Base-by-base conservation (phyloP, 2,329 filamentous ascomycete genomes). In the Drechmeria coniospora region DNA sequence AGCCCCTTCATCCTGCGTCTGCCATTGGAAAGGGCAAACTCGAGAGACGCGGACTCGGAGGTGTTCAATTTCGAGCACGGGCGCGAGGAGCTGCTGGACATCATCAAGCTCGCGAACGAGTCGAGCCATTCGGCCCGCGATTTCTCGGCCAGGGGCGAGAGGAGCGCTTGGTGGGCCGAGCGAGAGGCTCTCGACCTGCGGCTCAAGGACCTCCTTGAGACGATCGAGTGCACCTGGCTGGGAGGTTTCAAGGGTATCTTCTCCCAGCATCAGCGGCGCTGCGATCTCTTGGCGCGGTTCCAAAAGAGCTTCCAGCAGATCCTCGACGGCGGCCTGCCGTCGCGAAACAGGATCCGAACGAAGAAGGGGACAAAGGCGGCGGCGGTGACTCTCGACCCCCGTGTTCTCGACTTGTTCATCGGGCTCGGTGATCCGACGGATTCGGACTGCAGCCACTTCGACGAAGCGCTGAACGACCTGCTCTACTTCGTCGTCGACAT, bases 401-500 rank as follows among this genome's bases (percentile, higher is more conserved):
- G 68, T 11, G 79, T 95, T 12, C 56, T 95, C 25, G 84, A 93
- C 41, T 59, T 98, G 1, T 95, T 98, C 41, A 68, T 93, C 33
- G 82, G 82, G 0, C 65, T 98, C 1, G 83, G 83, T 4, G 73
- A 82, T 42, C 68, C 81, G 3, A 68, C 68, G 0, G 65, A 68
- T 6, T 68, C 74, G 2, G 70, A 74, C 6, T 56, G 60, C n/a
- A n/a, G n/a, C 32, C 83, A 93, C 36, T 66, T 92, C 14, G 87
- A 95, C 36, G 87, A 95, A 43, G 73, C 78, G 1, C 58, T 98
- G n/a, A 83, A 78, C 39, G 90, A 98, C 47, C 59, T 98, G 16
- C 67, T 98, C 4, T 95, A 94, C 54, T 95, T 95, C 47, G 80
- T 95, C 1, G 77, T 98, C 5, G 90, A 98, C 43, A 86, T 95